Percentiles rank a stretch among this genome's conserved stretches.
phyloP scores from a whole-genome alignment of 2,329 filamentous ascomycete species.

The Phialophora verrucosa region DNA sequence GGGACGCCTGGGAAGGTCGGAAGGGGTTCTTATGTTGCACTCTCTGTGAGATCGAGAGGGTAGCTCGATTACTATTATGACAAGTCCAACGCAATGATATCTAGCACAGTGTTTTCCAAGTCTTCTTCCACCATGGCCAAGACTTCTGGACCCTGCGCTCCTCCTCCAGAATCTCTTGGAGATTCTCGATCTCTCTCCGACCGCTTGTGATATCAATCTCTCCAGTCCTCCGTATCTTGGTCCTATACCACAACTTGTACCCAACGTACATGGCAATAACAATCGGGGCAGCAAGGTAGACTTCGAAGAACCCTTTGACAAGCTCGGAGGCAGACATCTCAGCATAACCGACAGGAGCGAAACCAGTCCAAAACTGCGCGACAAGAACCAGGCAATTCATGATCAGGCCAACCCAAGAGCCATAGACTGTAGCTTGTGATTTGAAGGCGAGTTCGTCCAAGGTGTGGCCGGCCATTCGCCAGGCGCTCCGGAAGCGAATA shows the following conservation, averaged over 20 bases:
- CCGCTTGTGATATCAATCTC: slow-evolving; percentile 90
- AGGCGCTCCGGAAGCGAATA: slow-evolving; percentile 69
- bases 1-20: not conserved
- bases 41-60: not conserved
- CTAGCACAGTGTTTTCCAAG: slow-evolving; percentile 75
- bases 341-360: slow-evolving; percentile 40
- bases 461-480: slow-evolving; percentile 62
- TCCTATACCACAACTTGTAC: slow-evolving; percentile 78
- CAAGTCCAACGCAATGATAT: not conserved
- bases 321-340: slow-evolving; percentile 37
- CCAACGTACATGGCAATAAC: slow-evolving; percentile 62
- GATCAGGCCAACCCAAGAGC: slow-evolving; percentile 66
- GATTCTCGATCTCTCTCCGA: slow-evolving; percentile 74
- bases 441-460: slow-evolving; percentile 69
- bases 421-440: slow-evolving; percentile 65
- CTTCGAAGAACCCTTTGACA: slow-evolving; percentile 41
- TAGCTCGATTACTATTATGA: not conserved
- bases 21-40: not conserved
- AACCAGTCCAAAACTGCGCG: slow-evolving; percentile 55
- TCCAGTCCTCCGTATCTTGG: slow-evolving; percentile 67
- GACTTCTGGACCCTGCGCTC: slow-evolving; percentile 70
- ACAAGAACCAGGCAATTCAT: slow-evolving; percentile 62
- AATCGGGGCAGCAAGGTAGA: slow-evolving; percentile 42
- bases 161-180: slow-evolving; percentile 77
- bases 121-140: slow-evolving; percentile 78